Base-by-base conservation (phyloP, 2,329 filamentous ascomycete species). In the Colletotrichum ledebouriae region DNA sequence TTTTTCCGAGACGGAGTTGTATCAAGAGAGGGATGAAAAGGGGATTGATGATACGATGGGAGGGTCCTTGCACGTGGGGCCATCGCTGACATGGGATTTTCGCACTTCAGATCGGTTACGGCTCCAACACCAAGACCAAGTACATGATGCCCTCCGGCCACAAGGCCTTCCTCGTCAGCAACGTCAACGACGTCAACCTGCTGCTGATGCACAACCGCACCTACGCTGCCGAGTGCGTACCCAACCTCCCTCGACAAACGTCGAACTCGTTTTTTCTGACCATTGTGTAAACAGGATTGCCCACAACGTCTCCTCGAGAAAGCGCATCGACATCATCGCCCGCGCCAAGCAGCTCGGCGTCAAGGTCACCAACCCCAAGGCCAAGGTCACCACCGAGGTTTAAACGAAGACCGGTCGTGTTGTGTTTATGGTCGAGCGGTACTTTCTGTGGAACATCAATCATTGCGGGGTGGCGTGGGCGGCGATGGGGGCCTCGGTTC, bases 201-300 rank as follows among this genome's bases (percentile, higher is more conserved):
- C 91, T 99, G 80, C 89, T 99, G 79, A 99, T 99, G 96, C 96
- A 99, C 92, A 98, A 98, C 93, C 92, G 92, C 83, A 97, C 94
- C 85, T 98, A 93, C 86, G 96, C 96, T 82, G 96, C 96, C 82
- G 96, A 99, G 94, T 98, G 94, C 78, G 94, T 89, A 67, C 12
- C 46, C 29, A 44, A 25, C 20, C 7, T 25, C n/a, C 9, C 29
- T 4, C 10, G 6, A n/a, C 6, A n/a, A 4, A 6, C 5, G 34
- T n/a, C n/a, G 1, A 22, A 13, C 39, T 44, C 29, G 29, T 29
- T 29, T 29, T 29, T 29, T 29, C 69, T 70, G 71, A 76, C 80
- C 69, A 5, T 25, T 25, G 25, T 52, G 4, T n/a, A 53, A 76
- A 17, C 29, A 98, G 94, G 90, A 99, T 99, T 83, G 93, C 92